Base-by-base conservation (phyloP, 2,329 filamentous ascomycete genomes). In the Alternaria hordeiaustralica region DNA sequence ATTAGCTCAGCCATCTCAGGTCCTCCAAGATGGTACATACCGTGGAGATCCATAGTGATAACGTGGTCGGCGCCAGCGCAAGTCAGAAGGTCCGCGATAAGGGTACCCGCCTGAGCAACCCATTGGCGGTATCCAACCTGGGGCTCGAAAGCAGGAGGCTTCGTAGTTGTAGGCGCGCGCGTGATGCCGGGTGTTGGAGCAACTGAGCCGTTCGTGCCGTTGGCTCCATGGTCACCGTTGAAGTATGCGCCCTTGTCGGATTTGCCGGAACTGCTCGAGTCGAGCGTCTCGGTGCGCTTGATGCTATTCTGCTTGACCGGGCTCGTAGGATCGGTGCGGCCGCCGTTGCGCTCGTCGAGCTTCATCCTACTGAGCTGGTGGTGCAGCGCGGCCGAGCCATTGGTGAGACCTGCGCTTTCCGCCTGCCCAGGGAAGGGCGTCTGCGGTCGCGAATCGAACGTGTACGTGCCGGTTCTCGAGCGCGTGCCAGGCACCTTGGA, bases 41-140 rank as follows among this genome's bases (percentile, higher is more conserved):
- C 72, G 55, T 79, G 76, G 56, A 99, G 87, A 78, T 99, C 96
- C 92, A 99, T 96, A 30, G 95, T 97, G 79, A 98, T 97, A 78
- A 96, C 90, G 81, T 98, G 96, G 80, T 99, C 95, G 49, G 96
- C 94, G 69, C 96, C 96, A 67, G 96, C 95, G 82, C 94, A 97
- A 44, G 94, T 97, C 69, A 99, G 86, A 47, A 99, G 88, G 79
- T 98, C 94, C 55, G 96, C 96, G 53, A 99, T 92, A 61, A 99
- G 87, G 28, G 94, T 98, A 64, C 96, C 96, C 45, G 96, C 94
- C 83, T 98, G 96, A 21, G 96, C 96, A 67, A 99, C 95, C 96
- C 96, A 99, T 83, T 97, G 93, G 84, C 96, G 96, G 81, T 99
- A 99, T 55, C 96, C 96, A 8, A 94, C 93, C 78, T 95, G 94